Evolutionary conservation across 352 stramenopile species (phyloP), one percentile per base, ranked within the genome.

Genomic region (Blastocystis sp.): DNA sequence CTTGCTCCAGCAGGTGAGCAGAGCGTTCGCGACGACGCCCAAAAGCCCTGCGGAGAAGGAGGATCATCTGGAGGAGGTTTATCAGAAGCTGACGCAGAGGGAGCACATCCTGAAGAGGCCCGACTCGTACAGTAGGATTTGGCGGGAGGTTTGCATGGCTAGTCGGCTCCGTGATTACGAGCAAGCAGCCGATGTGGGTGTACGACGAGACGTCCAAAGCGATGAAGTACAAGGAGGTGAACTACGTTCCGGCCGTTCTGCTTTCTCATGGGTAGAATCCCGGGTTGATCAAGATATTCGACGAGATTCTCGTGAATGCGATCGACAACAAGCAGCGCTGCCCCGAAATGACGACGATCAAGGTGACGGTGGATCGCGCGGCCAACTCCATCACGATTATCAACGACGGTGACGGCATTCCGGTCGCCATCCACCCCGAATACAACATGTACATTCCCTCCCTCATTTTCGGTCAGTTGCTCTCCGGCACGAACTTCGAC

Each of bases 251-350:
- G 19, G 19, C 17, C 1, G 61, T 64, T 7, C n/a, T 54, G 17
- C 14, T 61, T 64, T 1, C 3, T 89, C 0, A 24, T 2, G 7
- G 19, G 11, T 68, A 64, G 87, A 89, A 71, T 21, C 96, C 97
- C 17, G 96, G 95, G 40, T 90, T 98, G 38, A 95, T 98, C 90
- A 99, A 99, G 92, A 97, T 98, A 89, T 98, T 98, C 90, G 97
- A 99, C 90, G 97, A 99, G 90, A 98, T 99, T 78, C 96, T 99
- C 21, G 96, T 98, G 64, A 99, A 99, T 91, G 97, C 97, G 0
- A 97, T 96, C 40, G 97, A 99, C 90, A 99, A 99, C 93, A 99
- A 99, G 92, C 97, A 99, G 91, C 94, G 97, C 38, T 97, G 99
- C 93, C 93, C 94, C 64, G 92, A 92, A 24, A 97, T 97, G 94